These are phyloP conservation scores for Phytopythium delawarense DNA, from an alignment of 352 stramenopile genomes.

Conservation along the genomic window DNA sequence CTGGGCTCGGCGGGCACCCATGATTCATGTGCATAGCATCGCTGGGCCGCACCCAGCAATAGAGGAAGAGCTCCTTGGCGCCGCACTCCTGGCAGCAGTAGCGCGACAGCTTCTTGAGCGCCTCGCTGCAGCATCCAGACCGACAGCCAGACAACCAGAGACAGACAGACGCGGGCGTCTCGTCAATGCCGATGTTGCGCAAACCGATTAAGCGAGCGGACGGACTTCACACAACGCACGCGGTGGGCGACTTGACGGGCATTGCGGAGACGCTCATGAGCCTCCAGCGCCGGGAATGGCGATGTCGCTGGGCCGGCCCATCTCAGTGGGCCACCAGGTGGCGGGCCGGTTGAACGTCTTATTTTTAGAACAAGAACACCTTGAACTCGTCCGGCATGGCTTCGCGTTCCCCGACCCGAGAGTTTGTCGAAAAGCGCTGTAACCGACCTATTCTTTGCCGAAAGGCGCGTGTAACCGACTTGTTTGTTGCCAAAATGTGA, in stretches of 20 bases:
- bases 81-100: slow-evolving; percentile 59
- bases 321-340: neutral
- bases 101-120: slow-evolving; percentile 49
- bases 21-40: neutral
- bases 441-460: neutral
- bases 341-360: neutral
- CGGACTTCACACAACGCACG: neutral
- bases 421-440: no score
- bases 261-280: neutral
- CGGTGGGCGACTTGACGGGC: neutral
- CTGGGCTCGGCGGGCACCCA: neutral
- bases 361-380: neutral
- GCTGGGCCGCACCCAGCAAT: slow-evolving; percentile 48
- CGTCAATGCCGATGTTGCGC: neutral
- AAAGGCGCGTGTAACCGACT: neutral
- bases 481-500: neutral
- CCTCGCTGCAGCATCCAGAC: slow-evolving; percentile 14
- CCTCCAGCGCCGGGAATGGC: neutral
- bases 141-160: neutral
- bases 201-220: neutral
- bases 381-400: neutral
- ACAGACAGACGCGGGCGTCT: neutral
- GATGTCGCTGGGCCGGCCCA: neutral
- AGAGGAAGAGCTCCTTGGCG: slow-evolving; percentile 57
- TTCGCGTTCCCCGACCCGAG: no score